Conservation (phyloP, 2,329 filamentous ascomycete genomes). For the Akanthomyces lecanii region DNA sequence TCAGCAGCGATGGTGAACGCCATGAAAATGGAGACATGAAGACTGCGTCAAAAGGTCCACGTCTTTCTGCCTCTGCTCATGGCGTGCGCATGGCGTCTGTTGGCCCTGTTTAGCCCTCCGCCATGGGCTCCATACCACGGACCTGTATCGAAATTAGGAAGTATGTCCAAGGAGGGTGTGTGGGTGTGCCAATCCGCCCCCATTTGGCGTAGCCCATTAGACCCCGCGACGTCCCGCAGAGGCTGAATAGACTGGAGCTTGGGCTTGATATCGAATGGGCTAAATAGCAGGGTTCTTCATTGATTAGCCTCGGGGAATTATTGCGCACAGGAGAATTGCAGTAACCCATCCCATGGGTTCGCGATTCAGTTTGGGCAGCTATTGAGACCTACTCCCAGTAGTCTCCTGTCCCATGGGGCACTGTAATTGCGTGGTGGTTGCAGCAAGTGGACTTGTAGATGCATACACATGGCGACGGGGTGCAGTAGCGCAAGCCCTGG, state of each 20-base stretch:
- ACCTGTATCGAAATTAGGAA: constrained; percentile 16
- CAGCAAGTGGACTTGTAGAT: background rate
- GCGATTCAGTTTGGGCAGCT: background rate
- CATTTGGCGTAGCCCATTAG: background rate
- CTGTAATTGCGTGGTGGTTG: background rate
- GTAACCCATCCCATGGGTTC: background rate
- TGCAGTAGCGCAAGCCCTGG: constrained; percentile 1
- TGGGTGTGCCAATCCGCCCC: constrained; percentile 7
- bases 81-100: constrained; percentile 11
- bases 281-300: background rate
- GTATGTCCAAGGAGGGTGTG: background rate
- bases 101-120: background rate
- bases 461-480: background rate
- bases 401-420: background rate
- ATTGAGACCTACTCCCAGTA: background rate
- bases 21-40: background rate
- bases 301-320: background rate
- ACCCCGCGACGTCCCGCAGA: constrained; percentile 7
- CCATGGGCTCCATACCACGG: constrained; percentile 11
- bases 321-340: background rate
- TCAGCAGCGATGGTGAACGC: background rate
- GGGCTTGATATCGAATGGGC: background rate
- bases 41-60: background rate
- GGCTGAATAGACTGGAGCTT: background rate
- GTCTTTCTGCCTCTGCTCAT: background rate